Evolutionary conservation across 306 rosid species (phyloP), one percentile per base, ranked within the genome.

Genomic region (Gleditsia sinensis): DNA sequence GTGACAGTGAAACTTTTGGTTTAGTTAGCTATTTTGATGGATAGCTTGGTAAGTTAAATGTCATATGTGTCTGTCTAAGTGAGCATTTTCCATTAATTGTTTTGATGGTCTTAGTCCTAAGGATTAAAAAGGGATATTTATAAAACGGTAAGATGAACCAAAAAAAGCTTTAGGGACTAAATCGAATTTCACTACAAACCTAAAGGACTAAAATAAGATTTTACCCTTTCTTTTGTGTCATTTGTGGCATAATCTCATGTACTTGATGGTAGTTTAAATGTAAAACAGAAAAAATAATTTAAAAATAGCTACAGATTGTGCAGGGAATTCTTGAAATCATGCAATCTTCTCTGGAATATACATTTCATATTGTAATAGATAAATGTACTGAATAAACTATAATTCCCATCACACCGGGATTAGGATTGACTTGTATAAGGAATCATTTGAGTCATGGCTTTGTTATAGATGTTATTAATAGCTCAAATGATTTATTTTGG

Each of bases 251-350:
- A 7, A 53, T 71, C 68, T 67, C 61, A 40, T 25, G 32, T 59
- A 40, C 46, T 67, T 17, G 24, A 74, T 24, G 21, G n/a, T 42
- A 30, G 28, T 24, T 43, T 25, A 55, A 12, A 36, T 59, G 67
- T 54, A 81, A 69, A 49, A n/a, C 19, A 51, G 60, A 45, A 39
- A 36, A 48, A 56, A 23, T 43, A 3, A 23, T 42, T 67, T 69
- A 46, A 46, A 62, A 78, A 49, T 50, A 16, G 39, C 25, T 70
- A 36, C 11, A 10, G 28, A 16, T 6, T 23, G 14, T 21, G 21
- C 14, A 32, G 27, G 70, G 49, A 25, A 54, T 37, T 75, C 56
- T 55, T 17, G 42, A 48, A 17, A 9, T 67, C 19, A 9, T 3
- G 30, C 25, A 16, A 43, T 66, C 27, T 66, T 32, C 51, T 75